phyloP scores from a whole-genome alignment of 2,329 filamentous ascomycete genomes.

The Stemphylium beticola region DNA sequence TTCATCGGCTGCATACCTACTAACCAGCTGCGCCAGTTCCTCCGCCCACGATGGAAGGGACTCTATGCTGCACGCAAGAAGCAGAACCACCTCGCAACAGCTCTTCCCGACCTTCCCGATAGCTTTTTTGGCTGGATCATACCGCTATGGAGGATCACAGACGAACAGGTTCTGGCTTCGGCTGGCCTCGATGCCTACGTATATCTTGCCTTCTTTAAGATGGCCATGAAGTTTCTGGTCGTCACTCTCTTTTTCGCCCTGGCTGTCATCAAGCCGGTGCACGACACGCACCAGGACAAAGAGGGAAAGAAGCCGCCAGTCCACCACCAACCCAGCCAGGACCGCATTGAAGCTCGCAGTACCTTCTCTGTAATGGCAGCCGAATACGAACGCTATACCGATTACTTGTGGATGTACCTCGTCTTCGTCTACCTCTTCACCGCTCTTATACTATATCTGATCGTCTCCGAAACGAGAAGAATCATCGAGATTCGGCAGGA shows the following conservation, averaged over 20 bases:
- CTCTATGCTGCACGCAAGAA: conserved; percentile 90
- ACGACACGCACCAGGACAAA: conserved; percentile 65
- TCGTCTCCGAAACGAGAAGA: conserved; percentile 81
- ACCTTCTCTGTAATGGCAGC: conserved; percentile 26
- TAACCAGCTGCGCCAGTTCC: conserved; percentile 61
- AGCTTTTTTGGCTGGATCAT: conserved; percentile 94
- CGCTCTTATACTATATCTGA: conserved; percentile 77
- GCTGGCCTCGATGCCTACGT: conserved; percentile 96
- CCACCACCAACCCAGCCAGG: conserved; percentile 16
- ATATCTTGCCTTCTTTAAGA: conserved; percentile 95
- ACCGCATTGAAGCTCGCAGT: conserved; percentile 30
- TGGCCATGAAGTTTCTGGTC: conserved; percentile 83
- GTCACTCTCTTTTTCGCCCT: conserved; percentile 82
- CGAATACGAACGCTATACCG: conserved; percentile 52
- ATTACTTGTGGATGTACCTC: conserved; percentile 90
- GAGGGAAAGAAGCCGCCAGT: conserved; percentile 39
- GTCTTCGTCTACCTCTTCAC: conserved; percentile 96
- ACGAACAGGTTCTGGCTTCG: conserved; percentile 86
- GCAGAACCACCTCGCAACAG: conserved; percentile 67
- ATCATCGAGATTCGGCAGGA: conserved; percentile 87
- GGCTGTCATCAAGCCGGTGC: conserved; percentile 83
- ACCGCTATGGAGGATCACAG: conserved; percentile 79
- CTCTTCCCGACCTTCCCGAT: conserved; percentile 79
- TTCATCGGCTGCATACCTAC: conserved; percentile 7
- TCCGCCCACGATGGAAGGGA: conserved; percentile 89